Evolutionary conservation across 192 early-diverging fungal species (phyloP).

Genomic region (Linnemannia zychae): DNA sequence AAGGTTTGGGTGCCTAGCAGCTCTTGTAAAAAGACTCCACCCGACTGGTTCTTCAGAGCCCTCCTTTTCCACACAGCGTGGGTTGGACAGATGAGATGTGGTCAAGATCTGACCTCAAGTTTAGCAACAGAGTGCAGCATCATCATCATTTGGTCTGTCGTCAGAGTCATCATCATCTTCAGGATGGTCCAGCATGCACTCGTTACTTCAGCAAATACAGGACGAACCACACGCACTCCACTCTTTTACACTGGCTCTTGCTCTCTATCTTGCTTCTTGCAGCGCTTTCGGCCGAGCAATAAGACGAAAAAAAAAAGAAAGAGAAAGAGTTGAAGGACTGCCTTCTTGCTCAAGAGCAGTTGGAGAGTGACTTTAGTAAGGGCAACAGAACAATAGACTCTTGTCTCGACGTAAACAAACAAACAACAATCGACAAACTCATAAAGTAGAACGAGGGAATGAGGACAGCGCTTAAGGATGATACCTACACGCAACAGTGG

Average conservation of each 20-base stretch:
- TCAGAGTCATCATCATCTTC: background rate
- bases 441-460: background rate
- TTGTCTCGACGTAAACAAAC: background rate
- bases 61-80: background rate
- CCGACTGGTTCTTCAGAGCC: background rate
- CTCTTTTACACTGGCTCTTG: too few species aligned
- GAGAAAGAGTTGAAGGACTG: background rate
- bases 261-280: too few species aligned
- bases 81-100: background rate
- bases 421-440: background rate
- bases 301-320: too few species aligned
- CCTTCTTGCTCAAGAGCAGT: background rate
- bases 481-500: background rate
- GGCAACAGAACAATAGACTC: background rate
- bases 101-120: background rate
- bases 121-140: too few species aligned
- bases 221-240: too few species aligned
- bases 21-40: slow-evolving; percentile 3
- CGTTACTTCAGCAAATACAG: too few species aligned
- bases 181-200: too few species aligned
- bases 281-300: too few species aligned
- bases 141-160: too few species aligned
- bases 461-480: too few species aligned
- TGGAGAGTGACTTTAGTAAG: background rate
- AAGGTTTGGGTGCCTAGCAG: background rate